These are phyloP conservation scores for Morella rubra DNA, from an alignment of 306 rosid species.

Conservation along the genomic window DNA sequence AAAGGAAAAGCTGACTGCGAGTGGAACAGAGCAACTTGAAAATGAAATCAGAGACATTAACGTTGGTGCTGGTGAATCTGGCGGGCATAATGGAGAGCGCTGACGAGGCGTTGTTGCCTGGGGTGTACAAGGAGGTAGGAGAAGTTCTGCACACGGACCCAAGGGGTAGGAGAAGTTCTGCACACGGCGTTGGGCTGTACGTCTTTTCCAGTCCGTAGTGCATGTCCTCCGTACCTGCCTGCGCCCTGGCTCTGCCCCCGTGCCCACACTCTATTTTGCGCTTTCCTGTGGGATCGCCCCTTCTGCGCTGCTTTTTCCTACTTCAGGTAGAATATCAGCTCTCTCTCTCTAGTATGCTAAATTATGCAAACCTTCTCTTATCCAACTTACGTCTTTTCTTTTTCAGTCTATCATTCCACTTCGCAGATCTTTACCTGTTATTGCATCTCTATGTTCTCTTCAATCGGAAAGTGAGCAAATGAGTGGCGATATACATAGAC, in stretches of 20 bases:
- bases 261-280: constrained; percentile 59
- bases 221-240: too few relatives aligned
- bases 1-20: background rate
- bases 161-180: too few relatives aligned
- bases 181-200: constrained; percentile 74
- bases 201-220: constrained; percentile 71
- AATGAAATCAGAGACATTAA: constrained; percentile 59
- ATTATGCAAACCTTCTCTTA: too few relatives aligned
- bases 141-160: constrained; percentile 70
- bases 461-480: too few relatives aligned
- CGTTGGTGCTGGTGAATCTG: constrained; percentile 60
- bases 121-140: constrained; percentile 74
- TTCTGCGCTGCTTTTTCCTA: constrained; percentile 63
- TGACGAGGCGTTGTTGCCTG: constrained; percentile 70
- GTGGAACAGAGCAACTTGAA: background rate
- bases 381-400: too few relatives aligned
- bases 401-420: too few relatives aligned
- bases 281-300: constrained; percentile 69
- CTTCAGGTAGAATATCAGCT: constrained; percentile 47
- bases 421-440: too few relatives aligned
- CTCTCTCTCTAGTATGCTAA: too few relatives aligned
- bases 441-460: too few relatives aligned
- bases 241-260: constrained; percentile 67
- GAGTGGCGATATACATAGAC: too few relatives aligned
- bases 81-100: constrained; percentile 74